A percentile compares a stretch with the other conserved stretches of the same genome.
Conservation (phyloP, 352 stramenopile genomes). For the Globisporangium middletonii region DNA sequence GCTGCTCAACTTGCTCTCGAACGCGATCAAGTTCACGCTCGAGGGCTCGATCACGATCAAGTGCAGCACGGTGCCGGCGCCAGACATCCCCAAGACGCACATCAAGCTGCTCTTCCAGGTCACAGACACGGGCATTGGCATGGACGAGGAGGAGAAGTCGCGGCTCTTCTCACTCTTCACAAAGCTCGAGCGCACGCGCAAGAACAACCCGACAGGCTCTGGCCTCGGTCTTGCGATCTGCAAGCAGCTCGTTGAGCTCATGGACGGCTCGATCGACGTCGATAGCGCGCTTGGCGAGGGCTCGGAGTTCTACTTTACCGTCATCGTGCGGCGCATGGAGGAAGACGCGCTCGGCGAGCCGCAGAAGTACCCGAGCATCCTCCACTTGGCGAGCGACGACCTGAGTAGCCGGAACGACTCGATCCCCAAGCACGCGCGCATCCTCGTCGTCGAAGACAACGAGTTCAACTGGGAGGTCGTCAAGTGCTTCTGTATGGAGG, state of each 20-base stretch:
- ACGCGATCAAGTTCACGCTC: conserved; percentile 79
- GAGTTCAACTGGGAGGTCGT: conserved; percentile 90
- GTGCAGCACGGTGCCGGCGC: conserved; percentile 48
- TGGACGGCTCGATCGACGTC: conserved; percentile 64
- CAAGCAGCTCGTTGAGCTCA: conserved; percentile 68
- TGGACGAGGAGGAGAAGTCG: conserved; percentile 61
- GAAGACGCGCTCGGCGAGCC: conserved; percentile 33
- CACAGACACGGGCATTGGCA: conserved; percentile 61
- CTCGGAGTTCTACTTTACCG: conserved; percentile 66
- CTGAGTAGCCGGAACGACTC: conserved; percentile 11
- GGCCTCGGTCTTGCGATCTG: conserved; percentile 66
- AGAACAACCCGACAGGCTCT: conserved; percentile 66
- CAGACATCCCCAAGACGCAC: conserved; percentile 42
- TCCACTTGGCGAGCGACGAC: conserved; percentile 13
- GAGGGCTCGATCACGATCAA: conserved; percentile 62
- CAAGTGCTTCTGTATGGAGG: conserved; percentile 79
- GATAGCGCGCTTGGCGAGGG: conserved; percentile 60
- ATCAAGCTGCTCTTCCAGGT: conserved; percentile 70
- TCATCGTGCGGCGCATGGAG: conserved; percentile 46
- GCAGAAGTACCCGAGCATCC: conserved; percentile 35
- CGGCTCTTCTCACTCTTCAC: conserved; percentile 60
- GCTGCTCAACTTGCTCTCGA: conserved; percentile 68
- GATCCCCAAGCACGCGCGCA: conserved; percentile 63
- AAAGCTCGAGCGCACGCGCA: conserved; percentile 55
- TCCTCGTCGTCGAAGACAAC: conserved; percentile 86